Percentiles rank a stretch among this genome's conserved stretches.
Evolutionary conservation across 2,329 filamentous ascomycete species (phyloP).

Genomic region (Ceratocystiopsis brevicomis): DNA sequence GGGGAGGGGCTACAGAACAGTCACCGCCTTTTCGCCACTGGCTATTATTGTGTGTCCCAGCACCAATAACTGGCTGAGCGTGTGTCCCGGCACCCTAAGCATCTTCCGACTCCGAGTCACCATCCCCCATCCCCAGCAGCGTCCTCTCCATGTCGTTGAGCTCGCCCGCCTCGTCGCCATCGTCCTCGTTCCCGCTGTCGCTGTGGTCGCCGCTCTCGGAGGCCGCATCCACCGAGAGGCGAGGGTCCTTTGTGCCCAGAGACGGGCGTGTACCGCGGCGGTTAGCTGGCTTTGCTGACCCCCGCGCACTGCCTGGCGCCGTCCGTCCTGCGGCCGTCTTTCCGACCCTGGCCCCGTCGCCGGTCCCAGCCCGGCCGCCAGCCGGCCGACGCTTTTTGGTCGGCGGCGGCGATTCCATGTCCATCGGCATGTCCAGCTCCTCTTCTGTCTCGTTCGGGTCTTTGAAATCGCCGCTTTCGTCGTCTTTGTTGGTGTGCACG

Average conservation of each 20-base stretch:
- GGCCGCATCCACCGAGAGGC: too few relatives aligned
- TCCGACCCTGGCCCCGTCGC: not conserved
- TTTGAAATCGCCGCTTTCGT: slow-evolving; percentile 13
- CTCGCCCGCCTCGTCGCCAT: slow-evolving; percentile 13
- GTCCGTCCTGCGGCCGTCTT: not conserved
- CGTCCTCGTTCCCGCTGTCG: slow-evolving; percentile 15
- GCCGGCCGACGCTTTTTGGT: slow-evolving; percentile 5
- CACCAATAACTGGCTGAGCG: too few relatives aligned
- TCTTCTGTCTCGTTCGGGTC: slow-evolving; percentile 17
- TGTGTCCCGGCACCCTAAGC: too few relatives aligned
- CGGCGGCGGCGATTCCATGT: not conserved
- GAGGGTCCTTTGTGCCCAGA: too few relatives aligned
- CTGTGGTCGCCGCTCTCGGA: too few relatives aligned
- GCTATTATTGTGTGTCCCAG: too few relatives aligned
- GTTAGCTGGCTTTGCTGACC: too few relatives aligned
- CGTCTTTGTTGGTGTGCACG: slow-evolving; percentile 4
- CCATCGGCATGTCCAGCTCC: slow-evolving; percentile 7
- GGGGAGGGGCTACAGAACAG: too few relatives aligned
- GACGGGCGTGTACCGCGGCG: too few relatives aligned
- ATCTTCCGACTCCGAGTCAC: slow-evolving; percentile 17
- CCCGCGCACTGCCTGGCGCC: not conserved
- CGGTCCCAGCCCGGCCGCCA: not conserved
- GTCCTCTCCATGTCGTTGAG: slow-evolving; percentile 21
- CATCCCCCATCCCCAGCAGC: slow-evolving; percentile 16
- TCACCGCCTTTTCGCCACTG: too few relatives aligned